Evolutionary conservation across 495 filamentous ascomycete genomes (phyloP).

Genomic region (Penicillium steckii): DNA sequence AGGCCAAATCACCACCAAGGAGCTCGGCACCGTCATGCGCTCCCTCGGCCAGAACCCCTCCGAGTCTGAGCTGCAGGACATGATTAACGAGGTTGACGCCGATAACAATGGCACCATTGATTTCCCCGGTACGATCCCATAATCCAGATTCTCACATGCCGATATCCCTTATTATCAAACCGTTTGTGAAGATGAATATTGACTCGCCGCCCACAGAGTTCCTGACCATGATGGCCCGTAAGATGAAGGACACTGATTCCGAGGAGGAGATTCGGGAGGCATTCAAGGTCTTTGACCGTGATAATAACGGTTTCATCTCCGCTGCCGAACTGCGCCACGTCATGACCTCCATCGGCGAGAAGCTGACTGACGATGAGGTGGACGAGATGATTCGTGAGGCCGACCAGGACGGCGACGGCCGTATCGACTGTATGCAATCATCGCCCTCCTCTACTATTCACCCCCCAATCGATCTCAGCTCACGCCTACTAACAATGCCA

Average conservation of each 20-base stretch:
- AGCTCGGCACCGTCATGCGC: slow-evolving; percentile 98
- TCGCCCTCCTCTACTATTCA: not conserved
- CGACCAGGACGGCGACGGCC: slow-evolving; percentile 96
- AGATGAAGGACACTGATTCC: slow-evolving; percentile 99
- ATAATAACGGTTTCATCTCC: slow-evolving; percentile 99
- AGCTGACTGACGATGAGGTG: slow-evolving; percentile 98
- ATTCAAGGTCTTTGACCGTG: slow-evolving; percentile 96
- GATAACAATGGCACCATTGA: slow-evolving; percentile 99
- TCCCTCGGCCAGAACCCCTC: slow-evolving; percentile 99
- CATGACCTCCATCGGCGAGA: slow-evolving; percentile 99
- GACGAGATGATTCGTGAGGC: slow-evolving; percentile 99
- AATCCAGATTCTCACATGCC: not conserved
- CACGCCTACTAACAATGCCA: not conserved
- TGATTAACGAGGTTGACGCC: slow-evolving; percentile 99
- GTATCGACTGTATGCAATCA: slow-evolving; percentile 79
- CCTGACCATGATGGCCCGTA: slow-evolving; percentile 99
- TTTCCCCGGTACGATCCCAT: slow-evolving; percentile 73
- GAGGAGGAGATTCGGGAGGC: slow-evolving; percentile 98
- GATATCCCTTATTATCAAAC: not conserved
- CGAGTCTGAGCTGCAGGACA: slow-evolving; percentile 97
- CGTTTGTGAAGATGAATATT: slow-evolving; percentile 9
- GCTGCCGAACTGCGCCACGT: slow-evolving; percentile 97
- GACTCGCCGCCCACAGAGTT: slow-evolving; percentile 65
- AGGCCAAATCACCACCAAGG: slow-evolving; percentile 99
- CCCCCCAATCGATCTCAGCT: not conserved